These are phyloP conservation scores for Zancudomyces culisetae DNA, from an alignment of 371 early-diverging fungal genomes.

Conservation along the genomic window DNA sequence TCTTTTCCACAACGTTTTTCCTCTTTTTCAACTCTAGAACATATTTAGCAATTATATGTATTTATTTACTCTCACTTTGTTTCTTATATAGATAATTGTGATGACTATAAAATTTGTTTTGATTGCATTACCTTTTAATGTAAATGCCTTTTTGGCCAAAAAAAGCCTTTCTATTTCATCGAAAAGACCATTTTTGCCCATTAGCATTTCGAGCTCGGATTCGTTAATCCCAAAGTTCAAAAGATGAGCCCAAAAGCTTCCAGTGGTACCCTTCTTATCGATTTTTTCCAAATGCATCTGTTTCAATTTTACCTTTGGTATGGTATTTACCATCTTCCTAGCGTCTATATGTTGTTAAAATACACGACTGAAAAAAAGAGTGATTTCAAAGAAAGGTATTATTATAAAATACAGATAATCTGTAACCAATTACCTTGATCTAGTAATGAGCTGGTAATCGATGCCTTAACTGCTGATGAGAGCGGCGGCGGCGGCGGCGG, in stretches of 20 bases:
- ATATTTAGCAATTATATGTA: conserved; percentile 15
- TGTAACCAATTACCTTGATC: too few species aligned
- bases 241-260: too few species aligned
- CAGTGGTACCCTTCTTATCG: too few species aligned
- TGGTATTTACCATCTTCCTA: conserved; percentile 5
- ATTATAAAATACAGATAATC: too few species aligned
- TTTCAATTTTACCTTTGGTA: conserved; percentile 54
- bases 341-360: background rate
- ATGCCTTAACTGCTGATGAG: too few species aligned
- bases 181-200: conserved; percentile 41
- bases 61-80: conserved; percentile 18
- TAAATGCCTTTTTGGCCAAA: conserved; percentile 38
- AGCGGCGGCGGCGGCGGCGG: conserved; percentile 26
- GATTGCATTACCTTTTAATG: conserved; percentile 18
- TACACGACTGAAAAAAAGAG: too few species aligned
- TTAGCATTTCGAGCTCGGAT: conserved; percentile 13
- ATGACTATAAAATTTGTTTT: too few species aligned
- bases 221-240: conserved; percentile 28
- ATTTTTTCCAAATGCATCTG: conserved; percentile 77
- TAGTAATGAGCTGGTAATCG: too few species aligned
- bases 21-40: conserved; percentile 4
- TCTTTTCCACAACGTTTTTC: conserved; percentile 12
- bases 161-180: conserved; percentile 48
- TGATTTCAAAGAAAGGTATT: too few species aligned
- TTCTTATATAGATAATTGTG: too few species aligned